Evolutionary conservation across 2,329 filamentous ascomycete genomes (phyloP).

Genomic region (Chalaropsis thielavioides): DNA sequence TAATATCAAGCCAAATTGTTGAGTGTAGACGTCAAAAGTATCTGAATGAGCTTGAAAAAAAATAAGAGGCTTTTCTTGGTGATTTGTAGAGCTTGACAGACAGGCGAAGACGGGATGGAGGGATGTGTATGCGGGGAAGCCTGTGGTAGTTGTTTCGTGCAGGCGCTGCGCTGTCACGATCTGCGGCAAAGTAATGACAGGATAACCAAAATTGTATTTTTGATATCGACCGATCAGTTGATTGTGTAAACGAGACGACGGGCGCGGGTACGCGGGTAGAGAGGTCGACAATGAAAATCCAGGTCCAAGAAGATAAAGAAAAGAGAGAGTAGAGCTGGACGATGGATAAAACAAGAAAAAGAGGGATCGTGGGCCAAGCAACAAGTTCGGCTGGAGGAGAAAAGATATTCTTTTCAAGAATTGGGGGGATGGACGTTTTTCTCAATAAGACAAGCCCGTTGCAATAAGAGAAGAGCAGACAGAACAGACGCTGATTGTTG

Average conservation of each 20-base stretch:
- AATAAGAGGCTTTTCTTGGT: too few species aligned
- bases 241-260: background rate
- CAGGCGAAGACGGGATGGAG: background rate
- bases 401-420: slow-evolving; percentile 4
- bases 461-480: background rate
- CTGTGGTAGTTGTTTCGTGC: background rate
- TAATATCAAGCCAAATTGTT: too few species aligned
- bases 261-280: background rate
- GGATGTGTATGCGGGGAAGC: background rate
- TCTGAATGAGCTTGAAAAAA: too few species aligned
- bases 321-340: background rate
- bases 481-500: background rate
- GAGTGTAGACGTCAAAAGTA: too few species aligned
- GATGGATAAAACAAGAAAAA: background rate
- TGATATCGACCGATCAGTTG: background rate
- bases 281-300: background rate
- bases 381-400: background rate
- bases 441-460: background rate
- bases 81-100: too few species aligned
- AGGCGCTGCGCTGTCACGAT: background rate
- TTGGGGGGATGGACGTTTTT: background rate
- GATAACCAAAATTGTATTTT: background rate
- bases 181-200: background rate
- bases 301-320: background rate
- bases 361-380: background rate